phyloP scores from a whole-genome alignment of 495 filamentous ascomycete species.

The Bathelium albidoporum region DNA sequence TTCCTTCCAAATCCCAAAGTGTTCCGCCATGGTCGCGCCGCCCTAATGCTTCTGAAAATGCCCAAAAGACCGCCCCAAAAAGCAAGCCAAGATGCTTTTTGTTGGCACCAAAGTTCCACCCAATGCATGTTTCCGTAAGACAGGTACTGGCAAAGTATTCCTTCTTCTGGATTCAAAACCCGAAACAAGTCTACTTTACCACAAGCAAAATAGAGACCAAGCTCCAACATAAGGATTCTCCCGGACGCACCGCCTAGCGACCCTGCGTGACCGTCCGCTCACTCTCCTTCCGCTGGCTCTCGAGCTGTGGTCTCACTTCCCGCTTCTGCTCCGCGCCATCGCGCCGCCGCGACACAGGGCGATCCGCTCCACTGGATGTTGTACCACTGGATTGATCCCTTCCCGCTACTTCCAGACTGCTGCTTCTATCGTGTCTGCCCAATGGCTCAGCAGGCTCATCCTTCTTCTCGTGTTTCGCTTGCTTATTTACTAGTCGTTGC shows the following conservation, averaged over 20 bases:
- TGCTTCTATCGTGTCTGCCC: neutral
- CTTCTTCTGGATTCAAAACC: neutral
- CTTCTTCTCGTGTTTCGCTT: neutral
- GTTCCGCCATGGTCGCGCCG: neutral
- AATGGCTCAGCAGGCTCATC: neutral
- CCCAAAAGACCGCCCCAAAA: neutral
- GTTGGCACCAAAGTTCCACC: neutral
- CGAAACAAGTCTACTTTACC: neutral
- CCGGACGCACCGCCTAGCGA: neutral
- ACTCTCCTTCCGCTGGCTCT: neutral
- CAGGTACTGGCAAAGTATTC: neutral
- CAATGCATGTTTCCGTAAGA: neutral
- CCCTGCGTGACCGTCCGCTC: conserved; percentile 1
- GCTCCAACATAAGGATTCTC: neutral
- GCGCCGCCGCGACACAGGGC: neutral
- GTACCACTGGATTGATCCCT: neutral
- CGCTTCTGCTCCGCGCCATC: neutral
- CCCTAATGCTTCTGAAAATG: conserved; percentile 1
- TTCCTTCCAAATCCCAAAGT: neutral
- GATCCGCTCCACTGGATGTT: neutral
- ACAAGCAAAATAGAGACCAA: neutral
- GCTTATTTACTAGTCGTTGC: neutral
- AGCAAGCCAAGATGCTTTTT: neutral
- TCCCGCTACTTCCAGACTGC: neutral
- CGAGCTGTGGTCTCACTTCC: neutral